Evolutionary conservation across 139 green algal genomes (phyloP), one percentile per base, ranked within the genome.

Genomic region (Asterochloris erici): DNA sequence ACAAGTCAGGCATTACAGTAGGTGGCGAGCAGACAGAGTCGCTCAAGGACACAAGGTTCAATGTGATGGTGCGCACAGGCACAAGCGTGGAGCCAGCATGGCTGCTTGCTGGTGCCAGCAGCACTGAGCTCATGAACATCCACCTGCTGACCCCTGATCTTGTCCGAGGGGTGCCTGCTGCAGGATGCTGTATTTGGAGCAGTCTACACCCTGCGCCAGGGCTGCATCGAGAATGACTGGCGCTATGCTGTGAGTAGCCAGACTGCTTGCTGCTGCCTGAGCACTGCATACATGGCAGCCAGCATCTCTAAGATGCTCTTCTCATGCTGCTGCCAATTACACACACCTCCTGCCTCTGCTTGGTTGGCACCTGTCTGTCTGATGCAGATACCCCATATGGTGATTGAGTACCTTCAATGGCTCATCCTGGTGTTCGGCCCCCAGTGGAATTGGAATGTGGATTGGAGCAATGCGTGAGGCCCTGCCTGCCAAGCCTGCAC

Each of bases 361-460:
- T 54, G 38, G 6, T 54, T 54, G 38, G 38, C 38, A 2, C 38
- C 38, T 54, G 38, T 54, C 38, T 54, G 38, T 6, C 6, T 2
- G 38, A 54, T 80, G 11, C 60, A 62, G 13, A n/a, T 80, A 70
- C 76, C 76, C 38, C 68, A 61, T 0, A 61, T 80, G 38, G 68
- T 80, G 26, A 26, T 80, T 14, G 76, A 80, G 60, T 80, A 70
- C 23, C 76, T 80, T 0, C 76, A 80, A 54, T 80, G 76, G 76
- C 76, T 80, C 0, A 80, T 80, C 24, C 24, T 80, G 23, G 68
- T 80, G 13, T 80, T 80, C 23, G 76, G 76, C 23, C 76, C 76
- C 38, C 24, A 80, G 60, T 80, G 76, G 76, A 62, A 80, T 54
- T 80, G 76, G 76, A 62, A 80, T 38, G 60, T 80, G 6, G 24